Conservation (phyloP, 805 yeast species). For the Kuraishia cidri region DNA sequence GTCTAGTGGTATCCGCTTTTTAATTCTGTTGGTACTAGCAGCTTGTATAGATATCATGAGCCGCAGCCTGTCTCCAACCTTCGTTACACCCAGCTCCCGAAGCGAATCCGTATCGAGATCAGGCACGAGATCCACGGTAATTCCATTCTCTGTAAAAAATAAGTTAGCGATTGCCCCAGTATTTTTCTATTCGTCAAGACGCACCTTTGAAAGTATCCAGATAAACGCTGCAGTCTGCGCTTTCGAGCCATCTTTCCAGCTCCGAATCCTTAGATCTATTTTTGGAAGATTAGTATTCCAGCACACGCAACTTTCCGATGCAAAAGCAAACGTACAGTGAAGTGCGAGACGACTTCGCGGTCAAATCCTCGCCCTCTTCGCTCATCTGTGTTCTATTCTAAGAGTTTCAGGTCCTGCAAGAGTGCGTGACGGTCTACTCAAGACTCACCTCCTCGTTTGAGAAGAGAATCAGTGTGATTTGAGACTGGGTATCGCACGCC, state of each 20-base stretch:
- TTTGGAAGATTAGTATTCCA: background rate
- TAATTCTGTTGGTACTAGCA: conserved; percentile 25
- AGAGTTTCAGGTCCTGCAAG: too few species aligned
- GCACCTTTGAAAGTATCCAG: conserved; percentile 11
- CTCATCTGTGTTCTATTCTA: too few species aligned
- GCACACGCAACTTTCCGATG: background rate
- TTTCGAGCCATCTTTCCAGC: conserved; percentile 7
- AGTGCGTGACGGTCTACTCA: too few species aligned
- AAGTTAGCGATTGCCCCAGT: background rate
- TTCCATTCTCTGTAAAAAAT: conserved; percentile 30
- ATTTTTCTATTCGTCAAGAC: background rate
- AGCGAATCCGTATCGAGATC: conserved; percentile 58
- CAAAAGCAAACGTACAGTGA: too few species aligned
- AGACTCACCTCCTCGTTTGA: too few species aligned
- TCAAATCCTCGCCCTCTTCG: too few species aligned
- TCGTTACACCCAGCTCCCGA: conserved; percentile 62
- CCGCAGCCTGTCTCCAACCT: conserved; percentile 77
- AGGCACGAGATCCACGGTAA: conserved; percentile 45
- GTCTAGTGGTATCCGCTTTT: conserved; percentile 9
- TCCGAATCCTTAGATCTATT: background rate
- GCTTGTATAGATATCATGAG: conserved; percentile 49
- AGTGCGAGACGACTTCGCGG: too few species aligned
- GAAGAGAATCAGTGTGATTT: too few species aligned
- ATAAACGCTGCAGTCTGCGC: conserved; percentile 17
- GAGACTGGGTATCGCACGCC: too few species aligned